These are phyloP conservation scores for Aspergillus sp. DNA, from an alignment of 2,329 filamentous ascomycete genomes.

Conservation along the genomic window DNA sequence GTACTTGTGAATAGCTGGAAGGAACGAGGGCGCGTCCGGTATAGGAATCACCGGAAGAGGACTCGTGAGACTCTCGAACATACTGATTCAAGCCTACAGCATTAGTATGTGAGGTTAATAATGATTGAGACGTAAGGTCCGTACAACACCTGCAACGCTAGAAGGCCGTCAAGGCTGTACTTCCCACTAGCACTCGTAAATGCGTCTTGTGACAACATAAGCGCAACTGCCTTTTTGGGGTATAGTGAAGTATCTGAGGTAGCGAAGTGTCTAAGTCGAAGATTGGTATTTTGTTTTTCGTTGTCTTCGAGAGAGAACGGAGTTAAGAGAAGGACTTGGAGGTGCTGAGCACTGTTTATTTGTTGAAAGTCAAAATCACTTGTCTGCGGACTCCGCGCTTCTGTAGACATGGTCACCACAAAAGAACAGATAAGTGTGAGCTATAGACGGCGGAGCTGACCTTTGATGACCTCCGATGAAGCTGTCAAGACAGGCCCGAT, in stretches of 20 bases:
- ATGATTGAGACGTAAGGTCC: not conserved
- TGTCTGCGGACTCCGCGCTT: slow-evolving; percentile 17
- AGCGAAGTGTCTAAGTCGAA: slow-evolving; percentile 19
- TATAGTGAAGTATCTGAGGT: not conserved
- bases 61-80: slow-evolving; percentile 21
- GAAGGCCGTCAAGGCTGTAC: slow-evolving; percentile 18
- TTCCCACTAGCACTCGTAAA: slow-evolving; percentile 20
- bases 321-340: slow-evolving; percentile 23
- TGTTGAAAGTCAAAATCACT: slow-evolving; percentile 23
- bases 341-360: not conserved
- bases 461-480: slow-evolving; percentile 16
- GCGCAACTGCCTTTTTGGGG: slow-evolving; percentile 18
- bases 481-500: slow-evolving; percentile 22
- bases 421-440: not conserved
- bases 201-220: slow-evolving; percentile 24
- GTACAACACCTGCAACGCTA: slow-evolving; percentile 28
- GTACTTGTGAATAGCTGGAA: slow-evolving; percentile 24
- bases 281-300: slow-evolving; percentile 17
- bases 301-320: slow-evolving; percentile 16
- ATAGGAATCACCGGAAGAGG: slow-evolving; percentile 32
- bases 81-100: slow-evolving; percentile 5
- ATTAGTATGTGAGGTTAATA: not conserved
- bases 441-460: slow-evolving; percentile 12
- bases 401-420: not conserved
- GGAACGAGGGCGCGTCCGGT: slow-evolving; percentile 25